Evolutionary conservation across 768 basidiomycete species (phyloP), one percentile per base, ranked within the genome.

Genomic region (Rhizopogon vulgaris): DNA sequence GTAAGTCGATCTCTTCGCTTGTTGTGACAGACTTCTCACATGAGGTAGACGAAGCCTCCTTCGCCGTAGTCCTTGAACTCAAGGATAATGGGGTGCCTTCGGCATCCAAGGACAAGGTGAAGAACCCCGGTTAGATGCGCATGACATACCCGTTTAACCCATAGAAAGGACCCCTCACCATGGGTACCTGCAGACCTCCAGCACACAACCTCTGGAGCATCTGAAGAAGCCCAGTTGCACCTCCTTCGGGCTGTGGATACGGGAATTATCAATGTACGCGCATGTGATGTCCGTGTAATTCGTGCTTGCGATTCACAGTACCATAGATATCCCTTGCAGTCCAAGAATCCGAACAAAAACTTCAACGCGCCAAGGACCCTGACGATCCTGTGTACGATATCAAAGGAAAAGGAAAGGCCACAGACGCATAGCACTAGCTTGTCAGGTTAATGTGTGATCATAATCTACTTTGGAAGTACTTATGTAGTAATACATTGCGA

Each of bases 211-310:
- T 58, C 75, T 14, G 87, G 81, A 12, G 70, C 74, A 14, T 73
- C 80, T n/a, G 82, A 87, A 28, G 67, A 79, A 37, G 79, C 85
- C 25, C 84, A 90, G 63, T 69, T 89, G 15, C 83, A 87, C 58
- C 76, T 90, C 71, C 69, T 93, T 49, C 77, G 90, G 22, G 85
- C 85, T 11, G 87, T 92, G 6, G 87, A 90, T 58, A 92, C 90
- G 1, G 90, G 90, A 3, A 79, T 93, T 40, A 79, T 93, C 48
- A 89, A 85, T 62, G 90, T 84, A 62, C 60, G 80, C 60, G 45
- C 14, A 34, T 0, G 8, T 24, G 14, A 34, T 15, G 9, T 46
- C 2, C 14, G 34, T 24, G 9, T 34, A 7, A 30, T 30, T 45
- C 27, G 9, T 32, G 1, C 14, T 34, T 24, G 14, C 15, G 30